Conservation (phyloP, 805 yeast species). For the Metschnikowia cerradonensis region DNA sequence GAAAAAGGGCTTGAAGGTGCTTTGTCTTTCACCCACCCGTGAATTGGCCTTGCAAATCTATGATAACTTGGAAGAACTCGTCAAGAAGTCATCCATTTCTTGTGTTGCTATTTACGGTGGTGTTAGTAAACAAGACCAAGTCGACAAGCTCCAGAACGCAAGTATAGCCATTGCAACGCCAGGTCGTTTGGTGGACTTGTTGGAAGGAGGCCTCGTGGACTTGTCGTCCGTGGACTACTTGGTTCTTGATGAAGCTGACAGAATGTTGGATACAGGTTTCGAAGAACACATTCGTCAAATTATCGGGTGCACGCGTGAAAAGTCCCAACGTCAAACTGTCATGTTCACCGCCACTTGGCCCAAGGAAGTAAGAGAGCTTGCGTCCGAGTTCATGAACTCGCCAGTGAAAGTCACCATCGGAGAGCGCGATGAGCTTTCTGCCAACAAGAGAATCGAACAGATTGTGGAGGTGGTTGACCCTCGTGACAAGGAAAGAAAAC, state of each 20-base stretch:
- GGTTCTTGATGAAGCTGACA: slow-evolving; percentile 95
- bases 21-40: slow-evolving; percentile 93
- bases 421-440: slow-evolving; percentile 88
- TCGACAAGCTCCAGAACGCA: slow-evolving; percentile 58
- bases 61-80: slow-evolving; percentile 70
- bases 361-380: slow-evolving; percentile 92
- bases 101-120: slow-evolving; percentile 95
- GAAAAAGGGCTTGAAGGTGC: slow-evolving; percentile 58
- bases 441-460: slow-evolving; percentile 91
- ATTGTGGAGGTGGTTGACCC: slow-evolving; percentile 85
- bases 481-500: slow-evolving; percentile 69
- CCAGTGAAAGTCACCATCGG: slow-evolving; percentile 95
- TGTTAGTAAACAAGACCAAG: slow-evolving; percentile 92
- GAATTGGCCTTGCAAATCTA: slow-evolving; percentile 93
- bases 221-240: slow-evolving; percentile 67
- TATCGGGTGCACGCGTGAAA: slow-evolving; percentile 52
- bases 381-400: slow-evolving; percentile 71
- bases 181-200: slow-evolving; percentile 89
- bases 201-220: slow-evolving; percentile 81
- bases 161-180: slow-evolving; percentile 95
- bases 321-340: slow-evolving; percentile 70
- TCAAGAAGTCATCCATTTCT: slow-evolving; percentile 56
- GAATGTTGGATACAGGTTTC: slow-evolving; percentile 98
- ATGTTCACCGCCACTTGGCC: slow-evolving; percentile 99
- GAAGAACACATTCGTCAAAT: slow-evolving; percentile 92